Conservation (phyloP, 116 monocot species). For the Dioscorea cayenensis region DNA sequence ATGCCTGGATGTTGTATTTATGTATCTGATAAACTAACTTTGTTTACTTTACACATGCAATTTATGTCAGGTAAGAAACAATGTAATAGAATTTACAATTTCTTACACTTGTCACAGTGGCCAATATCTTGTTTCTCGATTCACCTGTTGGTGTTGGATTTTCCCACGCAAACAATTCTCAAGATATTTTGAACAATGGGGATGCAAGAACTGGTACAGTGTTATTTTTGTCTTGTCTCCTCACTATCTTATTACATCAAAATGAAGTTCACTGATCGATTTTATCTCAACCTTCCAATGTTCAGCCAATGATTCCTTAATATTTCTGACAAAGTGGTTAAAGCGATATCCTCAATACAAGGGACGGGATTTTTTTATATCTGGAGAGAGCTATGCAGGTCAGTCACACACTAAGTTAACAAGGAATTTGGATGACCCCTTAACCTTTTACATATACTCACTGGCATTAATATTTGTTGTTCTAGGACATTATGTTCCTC, state of each 20-base stretch:
- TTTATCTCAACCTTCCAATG: no score
- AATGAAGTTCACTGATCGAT: background rate
- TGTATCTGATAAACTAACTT: background rate
- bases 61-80: background rate
- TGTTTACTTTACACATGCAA: background rate
- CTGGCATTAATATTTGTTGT: background rate
- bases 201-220: slow-evolving; percentile 70
- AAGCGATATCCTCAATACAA: slow-evolving; percentile 71
- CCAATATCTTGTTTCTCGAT: slow-evolving; percentile 86
- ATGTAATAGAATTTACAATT: background rate
- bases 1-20: background rate
- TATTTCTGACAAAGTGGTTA: slow-evolving; percentile 82
- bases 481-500: slow-evolving; percentile 95
- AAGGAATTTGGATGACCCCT: no score
- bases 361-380: slow-evolving; percentile 72
- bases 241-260: background rate
- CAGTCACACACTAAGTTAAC: background rate
- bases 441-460: background rate
- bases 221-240: slow-evolving; percentile 7
- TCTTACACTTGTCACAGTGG: slow-evolving; percentile 42
- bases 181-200: slow-evolving; percentile 68
- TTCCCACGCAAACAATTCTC: slow-evolving; percentile 3
- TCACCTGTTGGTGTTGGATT: slow-evolving; percentile 95
- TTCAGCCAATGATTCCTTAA: slow-evolving; percentile 21
- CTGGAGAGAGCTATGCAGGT: slow-evolving; percentile 98